Percentiles rank a stretch among this genome's conserved stretches.
Conservation (phyloP, 1,139 yeast species). For the Eremothecium sinecaudum region DNA sequence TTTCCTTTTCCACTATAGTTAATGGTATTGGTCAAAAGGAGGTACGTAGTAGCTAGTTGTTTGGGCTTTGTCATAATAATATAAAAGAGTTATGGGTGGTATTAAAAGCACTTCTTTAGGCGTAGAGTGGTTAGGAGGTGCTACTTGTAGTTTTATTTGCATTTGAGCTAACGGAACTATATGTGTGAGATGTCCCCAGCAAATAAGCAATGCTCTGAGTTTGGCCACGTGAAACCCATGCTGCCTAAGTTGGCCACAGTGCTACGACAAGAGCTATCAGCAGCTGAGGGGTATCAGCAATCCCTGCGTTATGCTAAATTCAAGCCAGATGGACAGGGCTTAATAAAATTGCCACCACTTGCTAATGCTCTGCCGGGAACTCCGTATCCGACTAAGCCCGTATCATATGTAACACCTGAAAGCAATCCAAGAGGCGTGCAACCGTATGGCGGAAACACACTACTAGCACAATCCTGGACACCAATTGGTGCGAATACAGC, state of each 20-base stretch:
- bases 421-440: background rate
- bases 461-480: background rate
- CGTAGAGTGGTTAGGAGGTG: too few species aligned
- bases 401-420: background rate
- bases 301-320: slow-evolving; percentile 6
- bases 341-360: slow-evolving; percentile 26
- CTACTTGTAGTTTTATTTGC: too few species aligned
- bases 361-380: slow-evolving; percentile 4
- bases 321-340: slow-evolving; percentile 16
- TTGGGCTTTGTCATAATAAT: too few species aligned
- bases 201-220: too few species aligned
- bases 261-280: background rate
- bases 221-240: slow-evolving; percentile 2
- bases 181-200: too few species aligned
- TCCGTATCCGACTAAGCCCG: background rate
- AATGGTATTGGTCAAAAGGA: too few species aligned
- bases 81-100: too few species aligned
- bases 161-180: too few species aligned
- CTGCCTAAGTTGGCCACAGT: slow-evolving; percentile 2
- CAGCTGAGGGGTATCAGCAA: background rate
- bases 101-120: too few species aligned
- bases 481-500: background rate
- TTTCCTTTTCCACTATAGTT: too few species aligned
- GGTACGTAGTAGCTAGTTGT: too few species aligned
- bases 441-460: background rate